Evolutionary conservation across 805 yeast species (phyloP).

Genomic region (Pichia thaimueangensis): DNA sequence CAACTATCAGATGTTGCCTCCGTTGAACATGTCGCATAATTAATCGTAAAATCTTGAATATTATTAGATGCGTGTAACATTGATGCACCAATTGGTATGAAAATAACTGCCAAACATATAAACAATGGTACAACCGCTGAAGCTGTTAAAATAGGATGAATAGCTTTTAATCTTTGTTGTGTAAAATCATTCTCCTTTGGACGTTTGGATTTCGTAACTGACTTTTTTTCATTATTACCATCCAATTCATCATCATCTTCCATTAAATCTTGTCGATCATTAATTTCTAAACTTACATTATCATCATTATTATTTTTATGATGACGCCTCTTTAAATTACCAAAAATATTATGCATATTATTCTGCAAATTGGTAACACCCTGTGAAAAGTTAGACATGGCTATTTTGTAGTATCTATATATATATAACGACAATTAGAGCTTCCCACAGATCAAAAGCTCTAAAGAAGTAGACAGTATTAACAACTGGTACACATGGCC

Average conservation of each 20-base stretch:
- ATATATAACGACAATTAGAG: no score
- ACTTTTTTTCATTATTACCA: conserved; percentile 27
- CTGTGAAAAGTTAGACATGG: conserved; percentile 12
- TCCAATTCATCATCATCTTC: conserved; percentile 36
- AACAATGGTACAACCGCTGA: conserved; percentile 84
- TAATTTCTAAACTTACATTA: conserved; percentile 7
- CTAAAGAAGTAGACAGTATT: no score
- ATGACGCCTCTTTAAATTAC: conserved; percentile 13
- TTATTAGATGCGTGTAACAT: conserved; percentile 66
- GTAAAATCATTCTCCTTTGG: conserved; percentile 59
- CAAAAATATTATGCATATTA: conserved; percentile 13
- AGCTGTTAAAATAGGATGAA: conserved; percentile 83
- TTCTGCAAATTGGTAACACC: conserved; percentile 11
- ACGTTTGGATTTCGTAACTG: conserved; percentile 43
- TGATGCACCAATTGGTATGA: conserved; percentile 89
- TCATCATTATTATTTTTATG: conserved; percentile 11
- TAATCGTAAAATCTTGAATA: conserved; percentile 71
- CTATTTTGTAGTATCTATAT: no score
- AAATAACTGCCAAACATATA: conserved; percentile 64
- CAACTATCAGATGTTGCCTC: conserved; percentile 41
- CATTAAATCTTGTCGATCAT: conserved; percentile 18
- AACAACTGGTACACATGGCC: no score
- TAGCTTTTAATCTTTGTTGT: conserved; percentile 49
- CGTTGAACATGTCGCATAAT: conserved; percentile 63
- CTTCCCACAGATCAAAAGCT: no score